Evolutionary conservation across 805 yeast genomes (phyloP).

Genomic region (Komagataella populi): DNA sequence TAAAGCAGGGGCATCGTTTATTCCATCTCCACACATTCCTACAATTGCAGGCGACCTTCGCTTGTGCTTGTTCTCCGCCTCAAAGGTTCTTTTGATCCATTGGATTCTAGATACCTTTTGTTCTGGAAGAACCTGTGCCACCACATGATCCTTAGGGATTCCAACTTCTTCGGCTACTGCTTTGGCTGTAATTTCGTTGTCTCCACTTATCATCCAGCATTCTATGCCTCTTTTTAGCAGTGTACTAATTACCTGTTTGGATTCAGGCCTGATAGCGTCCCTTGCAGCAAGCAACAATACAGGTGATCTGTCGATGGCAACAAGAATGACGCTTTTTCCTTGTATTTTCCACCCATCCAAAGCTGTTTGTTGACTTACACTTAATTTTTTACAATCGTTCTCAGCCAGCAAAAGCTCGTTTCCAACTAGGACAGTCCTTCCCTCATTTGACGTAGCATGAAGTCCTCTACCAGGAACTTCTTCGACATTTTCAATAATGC

Average conservation of each 20-base stretch:
- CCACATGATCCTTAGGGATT: slow-evolving; percentile 33
- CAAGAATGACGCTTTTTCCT: slow-evolving; percentile 50
- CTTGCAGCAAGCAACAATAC: slow-evolving; percentile 43
- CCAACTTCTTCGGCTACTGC: slow-evolving; percentile 56
- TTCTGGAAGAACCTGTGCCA: slow-evolving; percentile 63
- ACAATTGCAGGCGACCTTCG: slow-evolving; percentile 21
- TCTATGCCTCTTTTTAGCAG: slow-evolving; percentile 28
- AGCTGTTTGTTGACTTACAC: slow-evolving; percentile 18
- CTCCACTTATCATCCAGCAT: slow-evolving; percentile 73
- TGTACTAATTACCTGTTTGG: slow-evolving; percentile 32
- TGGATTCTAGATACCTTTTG: slow-evolving; percentile 52
- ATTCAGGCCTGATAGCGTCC: slow-evolving; percentile 47
- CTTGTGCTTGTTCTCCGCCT: slow-evolving; percentile 7
- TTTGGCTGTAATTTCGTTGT: slow-evolving; percentile 50
- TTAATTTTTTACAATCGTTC: slow-evolving; percentile 21
- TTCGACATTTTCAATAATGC: slow-evolving; percentile 30
- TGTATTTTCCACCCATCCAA: slow-evolving; percentile 43
- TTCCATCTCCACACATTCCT: slow-evolving; percentile 79
- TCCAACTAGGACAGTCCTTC: slow-evolving; percentile 32
- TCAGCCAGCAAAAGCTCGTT: slow-evolving; percentile 47
- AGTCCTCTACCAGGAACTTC: slow-evolving; percentile 53
- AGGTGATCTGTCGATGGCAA: slow-evolving; percentile 29
- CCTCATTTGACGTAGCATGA: slow-evolving; percentile 22
- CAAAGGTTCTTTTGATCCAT: slow-evolving; percentile 34
- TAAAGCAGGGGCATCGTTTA: slow-evolving; percentile 74